Base-by-base conservation (phyloP, 306 rosid species). In the Leucaena leucocephala region DNA sequence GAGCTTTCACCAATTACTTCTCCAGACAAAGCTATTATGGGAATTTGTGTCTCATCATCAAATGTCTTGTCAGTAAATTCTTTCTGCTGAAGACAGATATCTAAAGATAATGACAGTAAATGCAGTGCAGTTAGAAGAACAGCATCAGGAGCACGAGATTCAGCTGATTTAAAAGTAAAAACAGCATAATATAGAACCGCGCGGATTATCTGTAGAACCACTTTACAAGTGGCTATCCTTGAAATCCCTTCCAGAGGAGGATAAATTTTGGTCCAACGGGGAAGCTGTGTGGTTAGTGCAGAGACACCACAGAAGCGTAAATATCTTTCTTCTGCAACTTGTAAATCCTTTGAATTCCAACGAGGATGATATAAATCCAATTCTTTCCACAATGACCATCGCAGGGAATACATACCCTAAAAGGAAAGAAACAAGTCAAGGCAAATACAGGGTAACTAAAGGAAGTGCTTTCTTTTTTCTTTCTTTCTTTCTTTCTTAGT, bases 281-380 rank as follows among this genome's bases (percentile, higher is more conserved):
- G 99, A 65, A 93, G 85, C 85, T 90, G 99, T 66, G 73, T 67
- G 72, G 92, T 86, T 68, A 82, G 85, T 35, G 96, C 96, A 58
- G 97, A 90, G 61, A 80, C 82, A 33, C 90, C 72, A 78, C 93
- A 87, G 75, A 88, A 91, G 75, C 96, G 97, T 71, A 89, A 54
- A 80, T 96, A 96, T 88, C 98, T 86, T 87, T 96, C 99, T 86
- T 96, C 99, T n/a, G 98, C 96, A 76, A 76, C 88, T 86, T 96
- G 99, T 77, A 93, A 78, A 79, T 96, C 99, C 86, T 94, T 87
- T 4, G 92, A 90, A 86, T 87, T 91, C 98, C 99, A 96, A 48
- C 99, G 99, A 45, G 97, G 91, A 82, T 93, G 93, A 82, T 93
- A 93, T 84, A 91, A 87, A 85, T 96, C 99, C 85, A 96, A 76